Percentiles rank a stretch among this genome's conserved stretches.
Conservation (phyloP, 2,329 filamentous ascomycete species). For the Cladophialophora psammophila region DNA sequence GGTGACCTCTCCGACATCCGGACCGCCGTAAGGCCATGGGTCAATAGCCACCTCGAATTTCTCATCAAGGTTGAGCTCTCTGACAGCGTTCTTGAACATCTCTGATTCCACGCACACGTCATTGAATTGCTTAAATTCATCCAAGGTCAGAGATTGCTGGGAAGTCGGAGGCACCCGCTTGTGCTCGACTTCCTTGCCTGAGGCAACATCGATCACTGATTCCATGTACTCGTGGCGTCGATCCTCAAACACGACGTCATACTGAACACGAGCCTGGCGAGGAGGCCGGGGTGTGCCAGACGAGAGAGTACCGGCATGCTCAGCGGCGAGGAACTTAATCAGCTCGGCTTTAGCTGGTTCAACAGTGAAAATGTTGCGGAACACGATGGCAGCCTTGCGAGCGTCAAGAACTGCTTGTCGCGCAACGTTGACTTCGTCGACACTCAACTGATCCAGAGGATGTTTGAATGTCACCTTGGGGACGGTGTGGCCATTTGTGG, state of each 20-base stretch:
- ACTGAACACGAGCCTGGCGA: slow-evolving; percentile 62
- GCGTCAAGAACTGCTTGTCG: slow-evolving; percentile 57
- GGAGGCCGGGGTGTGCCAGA: slow-evolving; percentile 55
- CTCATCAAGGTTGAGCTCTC: slow-evolving; percentile 61
- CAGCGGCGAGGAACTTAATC: slow-evolving; percentile 56
- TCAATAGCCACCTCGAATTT: slow-evolving; percentile 64
- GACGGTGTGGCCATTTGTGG: slow-evolving; percentile 21
- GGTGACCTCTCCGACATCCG: slow-evolving; percentile 57
- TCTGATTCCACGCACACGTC: slow-evolving; percentile 61
- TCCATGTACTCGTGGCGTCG: slow-evolving; percentile 64
- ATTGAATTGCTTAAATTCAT: slow-evolving; percentile 57
- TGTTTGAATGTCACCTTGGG: slow-evolving; percentile 45
- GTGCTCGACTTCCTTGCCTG: slow-evolving; percentile 52
- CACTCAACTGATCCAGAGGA: slow-evolving; percentile 64
- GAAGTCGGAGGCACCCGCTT: slow-evolving; percentile 55
- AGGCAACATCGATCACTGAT: slow-evolving; percentile 58
- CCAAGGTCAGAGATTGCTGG: slow-evolving; percentile 58
- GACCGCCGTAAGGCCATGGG: slow-evolving; percentile 65
- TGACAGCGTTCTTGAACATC: slow-evolving; percentile 60
- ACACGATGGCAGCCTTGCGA: slow-evolving; percentile 49
- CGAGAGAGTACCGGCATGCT: slow-evolving; percentile 54
- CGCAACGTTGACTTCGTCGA: slow-evolving; percentile 62
- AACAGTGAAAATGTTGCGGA: slow-evolving; percentile 59
- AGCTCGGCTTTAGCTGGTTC: slow-evolving; percentile 60
- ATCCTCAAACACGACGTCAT: slow-evolving; percentile 62